phyloP scores from a whole-genome alignment of 2,329 filamentous ascomycete genomes.

The Pseudogymnoascus sp. region DNA sequence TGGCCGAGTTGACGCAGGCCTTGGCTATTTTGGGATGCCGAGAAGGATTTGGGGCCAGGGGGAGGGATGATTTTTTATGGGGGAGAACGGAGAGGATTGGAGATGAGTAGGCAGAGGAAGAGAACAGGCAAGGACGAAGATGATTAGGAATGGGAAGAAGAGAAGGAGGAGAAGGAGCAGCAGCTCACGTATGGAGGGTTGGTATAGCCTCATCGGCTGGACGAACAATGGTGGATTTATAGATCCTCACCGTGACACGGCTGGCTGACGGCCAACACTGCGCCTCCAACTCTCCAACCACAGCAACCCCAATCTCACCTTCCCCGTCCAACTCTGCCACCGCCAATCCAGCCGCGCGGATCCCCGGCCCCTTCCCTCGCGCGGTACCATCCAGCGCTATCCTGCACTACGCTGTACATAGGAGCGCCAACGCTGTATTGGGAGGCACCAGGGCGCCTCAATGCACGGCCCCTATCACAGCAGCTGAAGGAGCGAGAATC shows the following conservation, averaged over 20 bases:
- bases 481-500: neutral
- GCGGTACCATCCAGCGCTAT: neutral
- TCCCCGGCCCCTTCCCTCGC: neutral
- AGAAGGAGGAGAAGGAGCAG: neutral
- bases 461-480: neutral
- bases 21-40: neutral
- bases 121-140: neutral
- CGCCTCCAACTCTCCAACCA: neutral
- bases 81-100: neutral
- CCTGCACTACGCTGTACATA: conserved; percentile 5
- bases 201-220: neutral
- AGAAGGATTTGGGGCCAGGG: neutral
- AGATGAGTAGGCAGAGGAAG: neutral
- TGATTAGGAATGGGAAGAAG: neutral
- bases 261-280: neutral
- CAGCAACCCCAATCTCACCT: neutral
- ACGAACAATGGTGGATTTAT: neutral
- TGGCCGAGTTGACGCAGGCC: neutral
- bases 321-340: neutral
- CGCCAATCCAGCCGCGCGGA: conserved; percentile 1
- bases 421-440: neutral
- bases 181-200: neutral
- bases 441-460: neutral
- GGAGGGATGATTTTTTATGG: neutral
- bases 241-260: conserved; percentile 4